Conservation (phyloP, 306 rosid species). For the Dalbergia oliveri region DNA sequence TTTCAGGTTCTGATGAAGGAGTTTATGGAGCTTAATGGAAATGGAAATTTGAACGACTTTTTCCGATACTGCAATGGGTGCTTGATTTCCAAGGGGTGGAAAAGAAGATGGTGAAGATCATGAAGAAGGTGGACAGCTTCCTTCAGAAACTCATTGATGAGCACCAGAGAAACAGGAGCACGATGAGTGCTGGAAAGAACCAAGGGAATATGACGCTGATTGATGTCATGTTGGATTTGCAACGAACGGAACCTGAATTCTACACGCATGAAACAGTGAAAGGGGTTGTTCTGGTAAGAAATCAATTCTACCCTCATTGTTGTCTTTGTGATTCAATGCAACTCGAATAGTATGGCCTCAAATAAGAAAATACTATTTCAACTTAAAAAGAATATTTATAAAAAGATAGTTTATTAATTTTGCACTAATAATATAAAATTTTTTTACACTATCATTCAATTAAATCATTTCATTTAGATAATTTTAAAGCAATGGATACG, state of each 20-base stretch:
- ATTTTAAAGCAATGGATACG: too few species aligned
- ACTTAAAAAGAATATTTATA: too few species aligned
- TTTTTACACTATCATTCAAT: too few species aligned
- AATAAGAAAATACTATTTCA: too few species aligned
- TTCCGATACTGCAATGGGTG: conserved; percentile 45
- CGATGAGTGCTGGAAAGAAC: background rate
- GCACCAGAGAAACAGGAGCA: background rate
- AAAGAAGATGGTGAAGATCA: conserved; percentile 46
- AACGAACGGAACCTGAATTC: conserved; percentile 31
- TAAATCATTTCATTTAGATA: too few species aligned
- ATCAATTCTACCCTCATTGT: too few species aligned
- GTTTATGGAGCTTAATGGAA: background rate
- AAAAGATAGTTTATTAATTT: too few species aligned
- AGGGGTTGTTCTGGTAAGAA: conserved; percentile 40
- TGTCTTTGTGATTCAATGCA: background rate
- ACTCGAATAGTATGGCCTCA: too few species aligned
- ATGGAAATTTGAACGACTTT: conserved; percentile 45
- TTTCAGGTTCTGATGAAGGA: conserved; percentile 36
- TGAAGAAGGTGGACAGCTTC: conserved; percentile 43
- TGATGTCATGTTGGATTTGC: conserved; percentile 37
- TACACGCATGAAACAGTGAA: conserved; percentile 50
- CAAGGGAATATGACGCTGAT: conserved; percentile 26
- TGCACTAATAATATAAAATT: too few species aligned
- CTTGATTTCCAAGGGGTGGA: conserved; percentile 43
- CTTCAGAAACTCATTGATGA: conserved; percentile 38